Evolutionary conservation across 176 grass and related monocot genomes (phyloP).

Genomic region (Urochloa ruziziensis): DNA sequence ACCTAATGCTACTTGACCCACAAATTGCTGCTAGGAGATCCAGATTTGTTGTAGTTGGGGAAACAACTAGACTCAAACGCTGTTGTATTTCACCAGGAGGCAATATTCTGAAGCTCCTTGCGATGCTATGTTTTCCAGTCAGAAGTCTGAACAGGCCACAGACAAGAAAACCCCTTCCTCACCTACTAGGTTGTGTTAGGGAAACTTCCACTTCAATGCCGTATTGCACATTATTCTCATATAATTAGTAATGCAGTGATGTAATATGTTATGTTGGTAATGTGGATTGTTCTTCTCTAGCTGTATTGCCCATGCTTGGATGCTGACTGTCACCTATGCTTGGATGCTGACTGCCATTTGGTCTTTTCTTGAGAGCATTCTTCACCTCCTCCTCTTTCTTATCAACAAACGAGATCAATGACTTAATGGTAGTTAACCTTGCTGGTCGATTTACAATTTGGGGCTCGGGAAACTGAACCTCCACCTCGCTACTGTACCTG

Average conservation of each 20-base stretch:
- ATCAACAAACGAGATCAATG: conserved; percentile 74
- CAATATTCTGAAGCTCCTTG: conserved; percentile 1
- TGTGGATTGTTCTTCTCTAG: conserved; percentile 22
- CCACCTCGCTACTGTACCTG: conserved; percentile 57
- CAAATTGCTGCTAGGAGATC: conserved; percentile 9
- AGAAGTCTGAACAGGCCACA: not conserved
- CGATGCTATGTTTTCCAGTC: not conserved
- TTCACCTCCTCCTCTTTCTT: conserved; percentile 91
- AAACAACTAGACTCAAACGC: not conserved
- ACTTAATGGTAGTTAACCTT: conserved; percentile 68
- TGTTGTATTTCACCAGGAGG: not conserved
- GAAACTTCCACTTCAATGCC: conserved; percentile 21
- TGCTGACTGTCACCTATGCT: conserved; percentile 10
- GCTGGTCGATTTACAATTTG: conserved; percentile 44
- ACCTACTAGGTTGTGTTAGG: not conserved
- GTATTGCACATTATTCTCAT: not conserved
- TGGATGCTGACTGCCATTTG: conserved; percentile 38
- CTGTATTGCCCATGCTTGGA: conserved; percentile 4
- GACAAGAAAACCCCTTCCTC: not conserved
- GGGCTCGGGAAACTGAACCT: conserved; percentile 27
- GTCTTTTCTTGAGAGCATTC: conserved; percentile 67
- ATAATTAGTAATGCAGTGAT: not conserved
- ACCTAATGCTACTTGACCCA: not conserved
- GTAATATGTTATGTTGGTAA: conserved; percentile 13
- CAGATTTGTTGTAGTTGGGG: not conserved